These are phyloP conservation scores for Anisodus tanguticus DNA, from an alignment of 257 asterid species.

Conservation along the genomic window DNA sequence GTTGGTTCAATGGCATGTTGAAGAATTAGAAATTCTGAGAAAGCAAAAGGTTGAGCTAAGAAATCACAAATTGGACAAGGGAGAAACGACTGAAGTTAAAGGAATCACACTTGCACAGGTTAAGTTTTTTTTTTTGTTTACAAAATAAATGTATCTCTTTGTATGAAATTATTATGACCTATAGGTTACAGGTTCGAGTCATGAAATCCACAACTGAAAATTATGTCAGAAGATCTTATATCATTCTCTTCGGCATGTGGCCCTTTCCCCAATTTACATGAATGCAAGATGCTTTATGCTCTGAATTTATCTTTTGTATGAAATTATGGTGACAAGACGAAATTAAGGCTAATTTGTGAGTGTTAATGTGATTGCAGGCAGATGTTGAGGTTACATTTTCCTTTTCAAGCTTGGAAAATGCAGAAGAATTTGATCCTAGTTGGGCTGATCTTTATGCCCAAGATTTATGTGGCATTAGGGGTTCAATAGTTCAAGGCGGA, in stretches of 20 bases:
- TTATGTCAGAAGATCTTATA: no score
- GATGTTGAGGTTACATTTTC: neutral
- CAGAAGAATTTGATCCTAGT: conserved; percentile 2
- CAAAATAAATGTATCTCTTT: neutral
- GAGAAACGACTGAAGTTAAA: neutral
- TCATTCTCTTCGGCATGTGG: no score
- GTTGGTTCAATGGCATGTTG: neutral
- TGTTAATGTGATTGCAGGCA: neutral
- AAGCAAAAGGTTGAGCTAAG: neutral
- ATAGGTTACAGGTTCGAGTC: neutral
- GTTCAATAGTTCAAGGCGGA: neutral
- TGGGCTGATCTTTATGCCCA: neutral
- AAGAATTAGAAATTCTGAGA: conserved; percentile 4
- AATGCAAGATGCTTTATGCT: no score
- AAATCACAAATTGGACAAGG: neutral
- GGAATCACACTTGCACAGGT: conserved; percentile 1
- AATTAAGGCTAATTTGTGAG: neutral
- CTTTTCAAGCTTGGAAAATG: neutral
- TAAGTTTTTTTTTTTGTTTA: neutral
- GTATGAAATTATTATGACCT: neutral
- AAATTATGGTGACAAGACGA: neutral
- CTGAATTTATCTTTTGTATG: no score
- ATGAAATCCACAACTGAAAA: neutral
- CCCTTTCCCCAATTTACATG: no score
- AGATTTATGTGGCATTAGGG: neutral